Percentiles rank a stretch among this genome's conserved stretches.
phyloP scores from a whole-genome alignment of 306 rosid species.

The Ziziphus jujuba region DNA sequence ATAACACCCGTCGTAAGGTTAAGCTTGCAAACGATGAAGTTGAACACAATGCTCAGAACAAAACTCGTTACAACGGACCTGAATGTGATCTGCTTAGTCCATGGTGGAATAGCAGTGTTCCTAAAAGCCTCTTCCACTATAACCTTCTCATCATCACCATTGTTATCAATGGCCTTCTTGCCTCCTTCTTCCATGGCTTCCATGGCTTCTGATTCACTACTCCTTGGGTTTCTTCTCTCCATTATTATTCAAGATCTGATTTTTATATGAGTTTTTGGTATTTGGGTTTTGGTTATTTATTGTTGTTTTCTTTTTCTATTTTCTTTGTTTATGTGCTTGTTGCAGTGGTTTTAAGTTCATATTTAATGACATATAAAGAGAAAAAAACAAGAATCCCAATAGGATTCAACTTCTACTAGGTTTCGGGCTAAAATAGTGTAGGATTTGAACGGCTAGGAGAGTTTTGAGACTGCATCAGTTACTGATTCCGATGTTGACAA shows the following conservation, averaged over 20 bases:
- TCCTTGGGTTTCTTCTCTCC: slow-evolving; percentile 35
- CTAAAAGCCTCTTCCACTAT: slow-evolving; percentile 54
- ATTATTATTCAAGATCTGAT: neutral
- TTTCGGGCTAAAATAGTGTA: neutral
- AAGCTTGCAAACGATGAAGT: slow-evolving; percentile 67
- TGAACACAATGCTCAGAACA: slow-evolving; percentile 47
- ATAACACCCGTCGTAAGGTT: slow-evolving; percentile 72
- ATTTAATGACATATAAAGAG: neutral
- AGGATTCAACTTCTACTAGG: too few relatives aligned
- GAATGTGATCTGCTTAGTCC: slow-evolving; percentile 60
- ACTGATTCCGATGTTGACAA: neutral
- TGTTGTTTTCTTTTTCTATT: too few relatives aligned
- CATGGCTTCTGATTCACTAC: neutral
- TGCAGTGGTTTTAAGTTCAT: too few relatives aligned
- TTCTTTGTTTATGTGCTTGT: too few relatives aligned
- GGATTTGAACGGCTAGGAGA: slow-evolving; percentile 1
- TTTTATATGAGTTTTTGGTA: neutral
- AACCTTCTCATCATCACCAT: neutral
- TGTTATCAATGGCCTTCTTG: neutral
- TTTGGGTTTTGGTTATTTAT: neutral
- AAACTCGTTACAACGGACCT: slow-evolving; percentile 57
- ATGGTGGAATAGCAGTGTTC: slow-evolving; percentile 41
- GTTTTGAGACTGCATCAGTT: neutral
- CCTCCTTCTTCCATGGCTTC: neutral
- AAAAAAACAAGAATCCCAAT: neutral